These are phyloP conservation scores for Fagus sylvatica DNA, from an alignment of 306 rosid genomes.

Conservation along the genomic window DNA sequence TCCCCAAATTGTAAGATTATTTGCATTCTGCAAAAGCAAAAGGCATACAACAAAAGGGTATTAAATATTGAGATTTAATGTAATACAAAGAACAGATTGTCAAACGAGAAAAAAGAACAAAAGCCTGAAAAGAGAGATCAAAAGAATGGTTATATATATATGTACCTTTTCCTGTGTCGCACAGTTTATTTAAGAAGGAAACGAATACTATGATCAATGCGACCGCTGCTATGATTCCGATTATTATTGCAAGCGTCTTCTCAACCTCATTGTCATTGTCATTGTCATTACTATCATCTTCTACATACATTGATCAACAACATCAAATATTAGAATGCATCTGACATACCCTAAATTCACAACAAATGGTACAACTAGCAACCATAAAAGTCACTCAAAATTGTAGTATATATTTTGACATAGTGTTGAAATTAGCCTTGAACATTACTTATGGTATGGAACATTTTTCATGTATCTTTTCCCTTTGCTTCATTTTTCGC, in stretches of 20 bases:
- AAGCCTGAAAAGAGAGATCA: neutral
- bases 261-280: slow-evolving; percentile 56
- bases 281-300: slow-evolving; percentile 29
- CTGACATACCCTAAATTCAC: slow-evolving; percentile 8
- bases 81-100: neutral
- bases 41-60: neutral
- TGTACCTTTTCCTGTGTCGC: slow-evolving; percentile 41
- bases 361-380: neutral
- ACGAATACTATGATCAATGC: slow-evolving; percentile 64
- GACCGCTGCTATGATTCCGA: slow-evolving; percentile 76
- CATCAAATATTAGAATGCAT: slow-evolving; percentile 10
- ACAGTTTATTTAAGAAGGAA: slow-evolving; percentile 52
- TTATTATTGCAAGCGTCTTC: slow-evolving; percentile 74
- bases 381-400: no score
- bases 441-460: neutral
- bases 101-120: neutral
- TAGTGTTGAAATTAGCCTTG: neutral
- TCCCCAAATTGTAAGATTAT: slow-evolving; percentile 36
- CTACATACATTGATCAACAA: slow-evolving; percentile 11
- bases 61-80: neutral
- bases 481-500: neutral
- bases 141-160: neutral
- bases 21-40: slow-evolving; percentile 56
- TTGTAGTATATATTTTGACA: neutral
- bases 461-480: no score